phyloP scores from a whole-genome alignment of 306 rosid genomes.

The Malus sylvestris region DNA sequence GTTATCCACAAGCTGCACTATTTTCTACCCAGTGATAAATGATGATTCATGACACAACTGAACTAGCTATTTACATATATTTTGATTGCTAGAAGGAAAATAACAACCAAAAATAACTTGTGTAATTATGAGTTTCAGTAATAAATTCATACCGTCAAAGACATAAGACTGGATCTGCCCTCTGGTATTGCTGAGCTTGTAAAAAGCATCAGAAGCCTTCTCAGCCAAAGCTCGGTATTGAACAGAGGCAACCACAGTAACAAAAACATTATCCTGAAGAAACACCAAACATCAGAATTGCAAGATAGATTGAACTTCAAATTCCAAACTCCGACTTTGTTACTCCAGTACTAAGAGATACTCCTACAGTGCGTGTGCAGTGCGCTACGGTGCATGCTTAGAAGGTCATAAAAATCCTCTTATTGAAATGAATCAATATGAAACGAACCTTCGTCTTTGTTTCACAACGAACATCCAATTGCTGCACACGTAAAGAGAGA shows the following conservation, averaged over 20 bases:
- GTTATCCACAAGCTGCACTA: background rate
- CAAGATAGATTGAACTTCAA: background rate
- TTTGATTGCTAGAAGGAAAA: background rate
- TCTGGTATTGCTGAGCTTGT: slow-evolving; percentile 54
- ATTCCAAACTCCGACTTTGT: background rate
- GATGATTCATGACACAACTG: background rate
- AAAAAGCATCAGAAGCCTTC: slow-evolving; percentile 48
- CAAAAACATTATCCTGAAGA: slow-evolving; percentile 51
- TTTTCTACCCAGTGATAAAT: background rate
- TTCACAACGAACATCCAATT: slow-evolving; percentile 55
- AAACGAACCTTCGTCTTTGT: slow-evolving; percentile 48
- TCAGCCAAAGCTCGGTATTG: slow-evolving; percentile 49
- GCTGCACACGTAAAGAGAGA: slow-evolving; percentile 50
- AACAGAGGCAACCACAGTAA: slow-evolving; percentile 49
- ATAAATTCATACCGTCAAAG: slow-evolving; percentile 40
- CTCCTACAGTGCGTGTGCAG: background rate
- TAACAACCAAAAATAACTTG: background rate
- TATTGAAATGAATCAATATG: background rate
- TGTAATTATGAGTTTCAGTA: background rate
- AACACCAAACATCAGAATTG: slow-evolving; percentile 8
- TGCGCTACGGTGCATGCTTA: background rate
- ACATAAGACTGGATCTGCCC: slow-evolving; percentile 50
- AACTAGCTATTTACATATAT: background rate
- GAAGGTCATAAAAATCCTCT: background rate
- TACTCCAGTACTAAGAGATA: background rate